Percentiles rank a stretch among this genome's conserved stretches.
Conservation (phyloP, 768 basidiomycete species). For the Leccinum broughii region DNA sequence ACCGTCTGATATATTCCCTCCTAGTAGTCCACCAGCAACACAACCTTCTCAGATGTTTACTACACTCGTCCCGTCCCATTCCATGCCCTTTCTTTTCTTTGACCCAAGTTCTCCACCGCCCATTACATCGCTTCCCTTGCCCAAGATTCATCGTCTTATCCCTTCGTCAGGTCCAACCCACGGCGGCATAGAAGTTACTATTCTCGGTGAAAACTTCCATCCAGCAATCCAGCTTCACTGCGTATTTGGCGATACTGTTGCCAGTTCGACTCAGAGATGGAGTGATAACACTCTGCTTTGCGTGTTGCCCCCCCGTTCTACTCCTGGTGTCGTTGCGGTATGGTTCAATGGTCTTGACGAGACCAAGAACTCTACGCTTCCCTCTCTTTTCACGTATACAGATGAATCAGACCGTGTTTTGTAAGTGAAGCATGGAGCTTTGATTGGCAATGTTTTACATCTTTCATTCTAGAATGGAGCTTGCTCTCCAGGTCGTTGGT, state of each 20-base stretch:
- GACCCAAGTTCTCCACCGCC: slow-evolving; percentile 50
- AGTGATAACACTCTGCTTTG: slow-evolving; percentile 93
- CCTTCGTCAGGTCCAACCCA: slow-evolving; percentile 83
- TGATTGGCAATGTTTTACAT: slow-evolving; percentile 13
- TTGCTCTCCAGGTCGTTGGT: slow-evolving; percentile 92
- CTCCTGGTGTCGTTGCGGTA: slow-evolving; percentile 85
- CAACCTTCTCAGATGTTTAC: slow-evolving; percentile 24
- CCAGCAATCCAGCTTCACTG: slow-evolving; percentile 69
- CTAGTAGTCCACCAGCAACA: slow-evolving; percentile 12
- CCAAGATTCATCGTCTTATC: slow-evolving; percentile 83
- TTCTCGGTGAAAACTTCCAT: slow-evolving; percentile 90
- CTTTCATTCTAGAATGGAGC: slow-evolving; percentile 72
- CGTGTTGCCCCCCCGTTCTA: slow-evolving; percentile 77
- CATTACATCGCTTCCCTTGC: slow-evolving; percentile 51
- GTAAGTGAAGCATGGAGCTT: slow-evolving; percentile 46
- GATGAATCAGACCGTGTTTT: slow-evolving; percentile 88
- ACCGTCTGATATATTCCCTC: slow-evolving; percentile 21
- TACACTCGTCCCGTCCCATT: slow-evolving; percentile 35
- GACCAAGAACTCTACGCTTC: slow-evolving; percentile 51
- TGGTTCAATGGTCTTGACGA: slow-evolving; percentile 80
- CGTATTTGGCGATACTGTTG: slow-evolving; percentile 80
- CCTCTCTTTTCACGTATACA: slow-evolving; percentile 82
- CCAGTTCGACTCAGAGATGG: slow-evolving; percentile 88
- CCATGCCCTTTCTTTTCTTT: slow-evolving; percentile 64
- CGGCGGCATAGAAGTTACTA: slow-evolving; percentile 92